These are phyloP conservation scores for Pyrenula aspistea DNA, from an alignment of 495 filamentous ascomycete species.

Conservation along the genomic window DNA sequence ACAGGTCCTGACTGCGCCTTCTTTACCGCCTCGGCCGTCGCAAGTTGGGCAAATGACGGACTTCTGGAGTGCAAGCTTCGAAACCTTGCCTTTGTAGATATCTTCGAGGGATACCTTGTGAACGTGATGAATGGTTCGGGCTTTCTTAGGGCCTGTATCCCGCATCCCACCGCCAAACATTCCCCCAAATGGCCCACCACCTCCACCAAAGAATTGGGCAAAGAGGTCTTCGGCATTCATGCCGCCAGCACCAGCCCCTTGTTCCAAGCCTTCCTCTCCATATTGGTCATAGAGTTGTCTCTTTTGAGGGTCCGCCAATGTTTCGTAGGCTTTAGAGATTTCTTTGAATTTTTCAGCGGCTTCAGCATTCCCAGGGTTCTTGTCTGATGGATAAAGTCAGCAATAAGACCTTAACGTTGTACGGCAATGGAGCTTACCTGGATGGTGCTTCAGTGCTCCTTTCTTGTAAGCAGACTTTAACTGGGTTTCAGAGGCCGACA, in stretches of 20 bases:
- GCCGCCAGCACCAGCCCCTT: slow-evolving; percentile 67
- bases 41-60: slow-evolving; percentile 94
- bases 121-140: slow-evolving; percentile 89
- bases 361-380: slow-evolving; percentile 87
- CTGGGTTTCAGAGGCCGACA: slow-evolving; percentile 61
- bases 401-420: not conserved
- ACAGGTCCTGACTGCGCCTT: slow-evolving; percentile 90
- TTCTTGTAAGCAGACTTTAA: slow-evolving; percentile 87
- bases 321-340: slow-evolving; percentile 87
- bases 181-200: slow-evolving; percentile 68
- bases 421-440: slow-evolving; percentile 44
- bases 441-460: slow-evolving; percentile 80
- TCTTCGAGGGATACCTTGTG: slow-evolving; percentile 98
- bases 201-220: slow-evolving; percentile 93
- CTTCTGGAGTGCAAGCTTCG: slow-evolving; percentile 93
- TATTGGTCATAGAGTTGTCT: slow-evolving; percentile 88
- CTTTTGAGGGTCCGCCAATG: slow-evolving; percentile 84
- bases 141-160: slow-evolving; percentile 79
- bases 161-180: slow-evolving; percentile 79
- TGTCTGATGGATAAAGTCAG: slow-evolving; percentile 45
- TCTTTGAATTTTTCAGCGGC: slow-evolving; percentile 98
- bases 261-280: slow-evolving; percentile 90
- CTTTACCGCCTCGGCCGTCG: slow-evolving; percentile 92
- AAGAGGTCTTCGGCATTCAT: slow-evolving; percentile 98
- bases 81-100: slow-evolving; percentile 95